These are phyloP conservation scores for Breynia disticha DNA, from an alignment of 441 rosid species.

Conservation along the genomic window DNA sequence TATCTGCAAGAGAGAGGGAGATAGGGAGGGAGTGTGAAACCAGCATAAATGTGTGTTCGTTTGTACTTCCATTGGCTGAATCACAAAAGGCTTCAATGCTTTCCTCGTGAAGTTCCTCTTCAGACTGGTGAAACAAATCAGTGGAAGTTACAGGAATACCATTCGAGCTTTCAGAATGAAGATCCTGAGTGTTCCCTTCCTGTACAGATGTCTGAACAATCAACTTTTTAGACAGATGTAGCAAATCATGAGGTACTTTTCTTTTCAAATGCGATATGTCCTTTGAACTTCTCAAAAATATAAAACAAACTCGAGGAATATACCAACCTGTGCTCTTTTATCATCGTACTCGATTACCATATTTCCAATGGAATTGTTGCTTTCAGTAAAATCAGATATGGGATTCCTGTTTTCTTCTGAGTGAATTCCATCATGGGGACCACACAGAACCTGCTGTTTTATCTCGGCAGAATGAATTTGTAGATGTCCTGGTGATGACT, in stretches of 20 bases:
- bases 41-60: too few species aligned
- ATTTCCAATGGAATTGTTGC: slow-evolving; percentile 16
- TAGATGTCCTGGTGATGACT: slow-evolving; percentile 20
- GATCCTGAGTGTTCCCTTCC: too few species aligned
- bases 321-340: slow-evolving; percentile 12
- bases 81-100: too few species aligned
- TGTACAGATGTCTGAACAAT: background rate
- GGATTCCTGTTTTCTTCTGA: slow-evolving; percentile 22
- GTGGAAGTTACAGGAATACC: too few species aligned
- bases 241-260: slow-evolving; percentile 13
- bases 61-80: too few species aligned
- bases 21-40: too few species aligned
- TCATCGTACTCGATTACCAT: slow-evolving; percentile 10
- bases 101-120: too few species aligned
- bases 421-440: slow-evolving; percentile 15
- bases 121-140: too few species aligned
- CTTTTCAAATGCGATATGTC: slow-evolving; percentile 18
- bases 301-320: slow-evolving; percentile 12
- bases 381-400: slow-evolving; percentile 12
- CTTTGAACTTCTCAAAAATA: slow-evolving; percentile 13
- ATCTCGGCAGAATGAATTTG: slow-evolving; percentile 12
- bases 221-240: slow-evolving; percentile 19
- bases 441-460: slow-evolving; percentile 25
- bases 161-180: too few species aligned
- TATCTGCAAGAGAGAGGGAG: too few species aligned